Base-by-base conservation (phyloP, 2,329 filamentous ascomycete species). In the Balansia obtecta region DNA sequence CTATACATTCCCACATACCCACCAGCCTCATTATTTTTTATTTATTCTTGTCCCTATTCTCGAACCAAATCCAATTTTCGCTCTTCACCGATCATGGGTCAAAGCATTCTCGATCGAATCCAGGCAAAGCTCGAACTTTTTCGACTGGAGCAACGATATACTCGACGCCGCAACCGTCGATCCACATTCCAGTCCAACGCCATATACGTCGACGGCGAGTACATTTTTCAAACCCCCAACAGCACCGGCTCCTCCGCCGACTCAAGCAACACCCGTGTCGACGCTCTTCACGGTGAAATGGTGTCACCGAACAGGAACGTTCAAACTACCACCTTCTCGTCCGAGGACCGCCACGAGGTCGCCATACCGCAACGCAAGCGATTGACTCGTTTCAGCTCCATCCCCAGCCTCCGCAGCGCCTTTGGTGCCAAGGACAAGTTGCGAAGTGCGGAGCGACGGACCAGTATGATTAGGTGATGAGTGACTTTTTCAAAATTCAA, bases 91-190 rank as follows among this genome's bases (percentile, higher is more conserved):
- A 63, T 46, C 57, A 76, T 76, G 72, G 72, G 70, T 47, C 69
- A 72, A 61, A 72, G 71, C 59, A 62, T 83, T 61, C 62, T 83
- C 59, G 74, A 79, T 53, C 74, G 76, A 65, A 76, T 83, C 64
- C 75, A 82, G 59, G 75, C 79, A 53, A 80, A 86, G 74, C 74
- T 94, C 61, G 89, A 97, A 75, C 81, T 97, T 63, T 93, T 95
- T 76, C 87, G 89, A 46, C 83, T 97, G 58, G 91, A 97, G 73
- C 85, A 96, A 72, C 85, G 88, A 61, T 97, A 97, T 75, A 94
- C 90, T 48, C 86, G 86, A 62, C 85, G 88, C 65, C 88, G 91
- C 61, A 71, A 82, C 60, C 87, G 91, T 60, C 88, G 91, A 66
- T 90, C 83, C 50, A 93, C 87, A 53, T 95, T 95, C 67, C 82